Evolutionary conservation across 2,329 filamentous ascomycete species (phyloP).

Genomic region (Xylaria sp.): DNA sequence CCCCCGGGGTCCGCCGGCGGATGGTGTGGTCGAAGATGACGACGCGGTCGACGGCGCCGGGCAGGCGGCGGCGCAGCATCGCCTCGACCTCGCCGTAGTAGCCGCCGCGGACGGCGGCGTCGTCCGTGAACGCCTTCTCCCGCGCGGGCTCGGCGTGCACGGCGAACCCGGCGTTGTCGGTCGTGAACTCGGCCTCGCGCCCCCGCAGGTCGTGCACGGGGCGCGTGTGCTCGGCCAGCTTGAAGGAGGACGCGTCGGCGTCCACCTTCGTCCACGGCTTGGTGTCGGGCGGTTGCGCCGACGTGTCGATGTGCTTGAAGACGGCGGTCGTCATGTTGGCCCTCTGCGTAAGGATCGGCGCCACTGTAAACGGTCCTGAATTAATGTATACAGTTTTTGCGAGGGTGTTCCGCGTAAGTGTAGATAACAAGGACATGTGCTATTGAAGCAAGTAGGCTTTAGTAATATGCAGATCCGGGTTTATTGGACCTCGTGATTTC

Average conservation of each 20-base stretch:
- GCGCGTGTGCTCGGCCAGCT: constrained; percentile 47
- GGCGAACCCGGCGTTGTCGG: constrained; percentile 62
- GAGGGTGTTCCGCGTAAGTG: constrained; percentile 13
- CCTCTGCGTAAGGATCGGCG: constrained; percentile 6
- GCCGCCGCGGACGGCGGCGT: constrained; percentile 52
- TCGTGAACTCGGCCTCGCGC: constrained; percentile 52
- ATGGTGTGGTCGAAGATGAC: constrained; percentile 76
- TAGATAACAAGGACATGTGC: constrained; percentile 14
- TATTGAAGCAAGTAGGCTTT: not conserved
- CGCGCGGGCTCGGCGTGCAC: constrained; percentile 55
- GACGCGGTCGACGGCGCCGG: constrained; percentile 42
- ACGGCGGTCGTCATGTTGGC: constrained; percentile 57
- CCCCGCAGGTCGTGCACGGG: constrained; percentile 60
- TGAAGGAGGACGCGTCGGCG: constrained; percentile 57
- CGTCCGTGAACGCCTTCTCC: constrained; percentile 59
- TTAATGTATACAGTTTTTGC: constrained; percentile 6
- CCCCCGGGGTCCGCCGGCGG: constrained; percentile 54
- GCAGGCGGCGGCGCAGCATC: constrained; percentile 56
- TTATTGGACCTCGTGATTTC: not conserved
- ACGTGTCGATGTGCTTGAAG: constrained; percentile 64
- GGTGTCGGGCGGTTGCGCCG: constrained; percentile 45
- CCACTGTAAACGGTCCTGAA: not conserved
- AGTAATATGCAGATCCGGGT: not conserved
- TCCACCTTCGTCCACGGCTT: constrained; percentile 71
- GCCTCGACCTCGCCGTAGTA: constrained; percentile 67